phyloP scores from a whole-genome alignment of 2,329 filamentous ascomycete genomes.

The Elsinoe australis region DNA sequence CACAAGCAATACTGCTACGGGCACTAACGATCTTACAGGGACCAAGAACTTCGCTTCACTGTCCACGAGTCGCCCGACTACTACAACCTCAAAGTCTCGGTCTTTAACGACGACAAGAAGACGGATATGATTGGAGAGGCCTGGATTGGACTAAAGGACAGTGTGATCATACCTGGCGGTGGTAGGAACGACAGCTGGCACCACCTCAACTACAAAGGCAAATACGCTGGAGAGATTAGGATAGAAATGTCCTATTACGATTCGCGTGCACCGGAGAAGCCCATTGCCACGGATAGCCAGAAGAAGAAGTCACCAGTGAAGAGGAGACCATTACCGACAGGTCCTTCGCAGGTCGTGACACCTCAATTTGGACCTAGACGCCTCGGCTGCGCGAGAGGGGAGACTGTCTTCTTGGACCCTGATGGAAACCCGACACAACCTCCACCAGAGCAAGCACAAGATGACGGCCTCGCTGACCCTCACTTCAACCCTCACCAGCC shows the following conservation, averaged over 20 bases:
- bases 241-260: constrained; percentile 98
- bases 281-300: constrained; percentile 38
- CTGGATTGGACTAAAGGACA: constrained; percentile 70
- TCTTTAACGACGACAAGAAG: constrained; percentile 98
- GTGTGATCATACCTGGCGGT: constrained; percentile 72
- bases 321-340: constrained; percentile 69
- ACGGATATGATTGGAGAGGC: constrained; percentile 94
- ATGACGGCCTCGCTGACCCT: constrained; percentile 12
- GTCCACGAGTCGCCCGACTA: constrained; percentile 97
- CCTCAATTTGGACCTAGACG: constrained; percentile 23
- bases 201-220: constrained; percentile 74
- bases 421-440: constrained; percentile 15
- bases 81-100: constrained; percentile 85
- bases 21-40: constrained; percentile 60
- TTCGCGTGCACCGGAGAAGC: constrained; percentile 50
- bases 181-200: constrained; percentile 96
- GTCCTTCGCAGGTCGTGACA: constrained; percentile 7
- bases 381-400: constrained; percentile 39
- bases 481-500: constrained; percentile 23
- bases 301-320: constrained; percentile 59
- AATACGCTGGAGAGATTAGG: constrained; percentile 90
- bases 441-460: constrained; percentile 11
- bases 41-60: constrained; percentile 90
- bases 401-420: constrained; percentile 13
- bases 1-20: constrained; percentile 5